These are phyloP conservation scores for Oxyria digyna DNA, from an alignment of 148 eudicot species.

Conservation along the genomic window DNA sequence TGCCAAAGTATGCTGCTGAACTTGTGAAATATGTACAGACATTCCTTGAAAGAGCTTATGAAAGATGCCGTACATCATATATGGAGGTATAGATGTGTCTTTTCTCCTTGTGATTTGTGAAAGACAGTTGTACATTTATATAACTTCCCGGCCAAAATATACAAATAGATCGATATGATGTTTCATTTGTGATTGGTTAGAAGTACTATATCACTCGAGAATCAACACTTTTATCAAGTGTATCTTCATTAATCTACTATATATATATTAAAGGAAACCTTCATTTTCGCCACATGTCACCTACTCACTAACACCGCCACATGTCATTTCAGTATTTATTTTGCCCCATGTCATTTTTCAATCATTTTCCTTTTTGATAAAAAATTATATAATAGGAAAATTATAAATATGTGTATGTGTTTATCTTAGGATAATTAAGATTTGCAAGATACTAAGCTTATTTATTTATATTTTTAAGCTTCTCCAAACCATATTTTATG, in stretches of 20 bases:
- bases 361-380: too few relatives aligned
- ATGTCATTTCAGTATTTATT: too few relatives aligned
- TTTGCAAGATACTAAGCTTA: too few relatives aligned
- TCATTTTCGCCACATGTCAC: too few relatives aligned
- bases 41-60: conserved; percentile 90
- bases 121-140: background rate
- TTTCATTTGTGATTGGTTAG: background rate
- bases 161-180: background rate
- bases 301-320: too few relatives aligned
- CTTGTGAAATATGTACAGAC: conserved; percentile 87
- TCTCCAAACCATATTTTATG: too few relatives aligned
- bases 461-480: too few relatives aligned
- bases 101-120: background rate
- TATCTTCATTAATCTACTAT: background rate
- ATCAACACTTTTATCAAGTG: background rate
- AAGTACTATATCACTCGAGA: background rate
- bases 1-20: conserved; percentile 92
- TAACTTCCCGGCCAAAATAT: background rate
- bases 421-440: too few relatives aligned
- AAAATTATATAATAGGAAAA: too few relatives aligned
- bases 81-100: conserved; percentile 57
- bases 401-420: too few relatives aligned
- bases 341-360: too few relatives aligned
- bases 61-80: conserved; percentile 98
- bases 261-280: too few relatives aligned